Evolutionary conservation across 164 flowering plant genomes (phyloP), one percentile per base, ranked within the genome.

Genomic region (Piper betle): DNA sequence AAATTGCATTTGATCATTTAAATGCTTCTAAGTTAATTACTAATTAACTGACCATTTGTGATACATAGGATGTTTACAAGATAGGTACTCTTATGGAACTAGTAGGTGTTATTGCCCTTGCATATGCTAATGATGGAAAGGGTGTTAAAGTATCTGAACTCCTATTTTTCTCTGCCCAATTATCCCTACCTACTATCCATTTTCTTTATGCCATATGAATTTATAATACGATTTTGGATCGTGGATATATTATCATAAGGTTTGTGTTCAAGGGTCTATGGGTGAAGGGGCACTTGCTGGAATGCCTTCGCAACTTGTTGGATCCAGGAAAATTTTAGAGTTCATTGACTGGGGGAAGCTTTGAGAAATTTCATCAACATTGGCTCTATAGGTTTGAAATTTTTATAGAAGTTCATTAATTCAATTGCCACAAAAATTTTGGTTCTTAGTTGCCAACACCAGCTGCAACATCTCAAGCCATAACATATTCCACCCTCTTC

Each of bases 321-420:
- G 98, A 65, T 82, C 72, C 67, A 74, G 96, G 54, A 80, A 76
- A 69, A 89, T 92, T 60, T 75, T 92, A 76, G 98, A 92, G 74
- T 87, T 72, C 81, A 92, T 92, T 96, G 98, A 92, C 65, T 89
- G 98, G 98, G 96, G 98, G 64, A 85, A 64, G 94, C 91, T 20
- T 61, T 62, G 75, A 96, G 89, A 53, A 85, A 78, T 62, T 92
- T 92, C 71, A 72, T 89, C 73, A 80, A 75, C 53, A 81, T 92
- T 64, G 98, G 96, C 67, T 79, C 98, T n/a, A 84, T 92, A 79
- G 98, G 98, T 92, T 72, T 39, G 67, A 33, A 55, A 25, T 55
- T 40, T 25, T 25, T 25, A 25, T 25, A 25, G 55, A 40, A 37
- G 20, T 38, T 20, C 15, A 46, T 12, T 46, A 10, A 12, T 5